A percentile compares a stretch with the other conserved stretches of the same genome.
Conservation (phyloP, 176 grass and related monocot species). For the Puya raimondii region DNA sequence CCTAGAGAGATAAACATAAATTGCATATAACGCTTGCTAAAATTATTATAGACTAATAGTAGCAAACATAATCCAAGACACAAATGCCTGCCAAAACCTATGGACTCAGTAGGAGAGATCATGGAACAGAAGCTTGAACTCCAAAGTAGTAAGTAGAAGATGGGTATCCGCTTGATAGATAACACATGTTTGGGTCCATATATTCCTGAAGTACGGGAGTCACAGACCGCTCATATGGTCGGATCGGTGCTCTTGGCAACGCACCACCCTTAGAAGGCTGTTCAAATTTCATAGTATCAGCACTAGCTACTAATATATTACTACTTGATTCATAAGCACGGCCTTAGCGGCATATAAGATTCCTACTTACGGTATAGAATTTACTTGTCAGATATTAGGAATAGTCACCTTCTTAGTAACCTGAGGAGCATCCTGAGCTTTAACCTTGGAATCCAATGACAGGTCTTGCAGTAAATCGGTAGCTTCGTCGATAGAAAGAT, state of each 20-base stretch:
- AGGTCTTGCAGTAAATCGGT: slow-evolving; percentile 51
- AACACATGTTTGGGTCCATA: slow-evolving; percentile 39
- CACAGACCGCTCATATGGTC: slow-evolving; percentile 24
- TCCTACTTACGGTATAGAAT: neutral
- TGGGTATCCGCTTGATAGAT: slow-evolving; percentile 33
- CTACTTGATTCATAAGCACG: neutral
- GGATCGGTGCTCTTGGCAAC: slow-evolving; percentile 8
- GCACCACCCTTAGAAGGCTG: slow-evolving; percentile 26
- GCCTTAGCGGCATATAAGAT: neutral
- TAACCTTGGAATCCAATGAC: slow-evolving; percentile 37
- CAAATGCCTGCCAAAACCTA: neutral
- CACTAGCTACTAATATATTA: neutral
- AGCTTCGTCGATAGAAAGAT: slow-evolving; percentile 31
- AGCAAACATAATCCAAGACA: neutral
- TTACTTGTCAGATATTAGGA: neutral
- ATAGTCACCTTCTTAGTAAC: slow-evolving; percentile 31
- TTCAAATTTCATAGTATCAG: slow-evolving; percentile 4
- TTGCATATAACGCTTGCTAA: neutral
- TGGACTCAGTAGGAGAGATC: neutral
- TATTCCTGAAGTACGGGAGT: slow-evolving; percentile 36
- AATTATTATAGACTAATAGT: neutral
- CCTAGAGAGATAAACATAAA: too few species aligned
- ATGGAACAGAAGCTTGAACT: neutral
- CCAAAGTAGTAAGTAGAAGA: slow-evolving; percentile 38
- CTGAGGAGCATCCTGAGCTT: slow-evolving; percentile 26